These are phyloP conservation scores for Fusarium irregulare DNA, from an alignment of 2,329 filamentous ascomycete species.

Conservation along the genomic window DNA sequence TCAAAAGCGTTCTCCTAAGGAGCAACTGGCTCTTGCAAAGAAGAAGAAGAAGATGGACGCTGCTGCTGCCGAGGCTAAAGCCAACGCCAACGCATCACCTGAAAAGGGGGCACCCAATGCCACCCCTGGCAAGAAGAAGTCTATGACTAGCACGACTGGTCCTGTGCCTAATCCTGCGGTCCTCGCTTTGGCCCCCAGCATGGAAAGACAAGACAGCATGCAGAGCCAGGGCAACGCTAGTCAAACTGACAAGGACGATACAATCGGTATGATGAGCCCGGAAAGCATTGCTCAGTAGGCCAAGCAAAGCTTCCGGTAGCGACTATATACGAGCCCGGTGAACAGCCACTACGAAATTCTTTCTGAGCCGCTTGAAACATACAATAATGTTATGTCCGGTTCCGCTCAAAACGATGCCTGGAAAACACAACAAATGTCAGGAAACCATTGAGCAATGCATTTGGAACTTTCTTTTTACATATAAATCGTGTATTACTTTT, in stretches of 20 bases:
- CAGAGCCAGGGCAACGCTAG: slow-evolving; percentile 69
- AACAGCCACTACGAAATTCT: neutral
- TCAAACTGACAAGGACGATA: slow-evolving; percentile 74
- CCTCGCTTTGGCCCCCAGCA: slow-evolving; percentile 58
- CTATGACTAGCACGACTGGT: slow-evolving; percentile 52
- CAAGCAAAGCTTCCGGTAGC: slow-evolving; percentile 33
- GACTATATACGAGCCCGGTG: slow-evolving; percentile 1
- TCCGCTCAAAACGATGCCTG: neutral
- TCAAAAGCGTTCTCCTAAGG: slow-evolving; percentile 83
- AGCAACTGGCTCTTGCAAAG: slow-evolving; percentile 85
- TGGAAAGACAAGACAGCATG: slow-evolving; percentile 69
- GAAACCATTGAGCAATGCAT: neutral
- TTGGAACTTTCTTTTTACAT: slow-evolving; percentile 20
- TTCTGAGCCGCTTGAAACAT: neutral
- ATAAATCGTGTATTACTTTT: slow-evolving; percentile 41
- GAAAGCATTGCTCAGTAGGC: slow-evolving; percentile 73
- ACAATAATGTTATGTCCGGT: neutral
- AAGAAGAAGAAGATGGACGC: slow-evolving; percentile 86
- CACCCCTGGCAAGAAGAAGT: slow-evolving; percentile 66
- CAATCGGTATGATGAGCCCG: slow-evolving; percentile 84
- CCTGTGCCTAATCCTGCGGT: slow-evolving; percentile 54
- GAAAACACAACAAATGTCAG: neutral
- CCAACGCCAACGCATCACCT: slow-evolving; percentile 51
- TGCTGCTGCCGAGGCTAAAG: slow-evolving; percentile 62
- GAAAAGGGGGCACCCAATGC: slow-evolving; percentile 53